Evolutionary conservation across 2,329 filamentous ascomycete genomes (phyloP).

Genomic region (Claviceps arundinis): DNA sequence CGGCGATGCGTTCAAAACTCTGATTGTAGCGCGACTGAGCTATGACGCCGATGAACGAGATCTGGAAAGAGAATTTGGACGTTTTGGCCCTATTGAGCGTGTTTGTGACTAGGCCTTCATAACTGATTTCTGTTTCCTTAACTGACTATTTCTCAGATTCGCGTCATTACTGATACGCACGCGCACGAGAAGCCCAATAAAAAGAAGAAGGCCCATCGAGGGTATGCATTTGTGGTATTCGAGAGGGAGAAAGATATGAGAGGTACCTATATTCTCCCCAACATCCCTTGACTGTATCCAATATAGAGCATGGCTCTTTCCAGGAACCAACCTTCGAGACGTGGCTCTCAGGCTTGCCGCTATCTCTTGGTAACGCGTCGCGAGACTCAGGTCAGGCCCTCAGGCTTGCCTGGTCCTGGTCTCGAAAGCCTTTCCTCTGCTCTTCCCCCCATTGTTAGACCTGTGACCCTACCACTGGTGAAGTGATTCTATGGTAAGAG

Average conservation of each 20-base stretch:
- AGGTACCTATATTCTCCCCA: conserved; percentile 52
- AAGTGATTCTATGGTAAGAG: conserved; percentile 36
- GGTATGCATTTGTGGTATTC: conserved; percentile 94
- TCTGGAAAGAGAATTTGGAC: conserved; percentile 82
- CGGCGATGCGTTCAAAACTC: conserved; percentile 87
- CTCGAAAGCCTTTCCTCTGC: conserved; percentile 19
- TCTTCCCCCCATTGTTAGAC: conserved; percentile 1
- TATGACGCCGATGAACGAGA: conserved; percentile 85
- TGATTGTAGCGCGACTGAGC: conserved; percentile 81
- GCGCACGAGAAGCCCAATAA: conserved; percentile 57
- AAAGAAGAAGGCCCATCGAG: conserved; percentile 69
- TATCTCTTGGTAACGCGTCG: conserved; percentile 24
- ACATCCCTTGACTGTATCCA: conserved; percentile 3
- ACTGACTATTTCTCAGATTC: conserved; percentile 45
- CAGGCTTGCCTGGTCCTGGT: conserved; percentile 37
- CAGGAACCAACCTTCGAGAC: conserved; percentile 18
- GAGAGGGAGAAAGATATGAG: conserved; percentile 98
- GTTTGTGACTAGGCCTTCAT: conserved; percentile 33
- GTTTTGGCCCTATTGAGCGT: conserved; percentile 87
- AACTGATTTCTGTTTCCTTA: neutral
- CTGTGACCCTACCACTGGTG: conserved; percentile 1
- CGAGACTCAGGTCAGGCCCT: conserved; percentile 37
- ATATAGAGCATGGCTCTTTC: conserved; percentile 2
- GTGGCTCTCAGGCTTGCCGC: conserved; percentile 30
- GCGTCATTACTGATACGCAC: conserved; percentile 69